Conservation (phyloP, 2,329 filamentous ascomycete species). For the Epicoccum nigrum region DNA sequence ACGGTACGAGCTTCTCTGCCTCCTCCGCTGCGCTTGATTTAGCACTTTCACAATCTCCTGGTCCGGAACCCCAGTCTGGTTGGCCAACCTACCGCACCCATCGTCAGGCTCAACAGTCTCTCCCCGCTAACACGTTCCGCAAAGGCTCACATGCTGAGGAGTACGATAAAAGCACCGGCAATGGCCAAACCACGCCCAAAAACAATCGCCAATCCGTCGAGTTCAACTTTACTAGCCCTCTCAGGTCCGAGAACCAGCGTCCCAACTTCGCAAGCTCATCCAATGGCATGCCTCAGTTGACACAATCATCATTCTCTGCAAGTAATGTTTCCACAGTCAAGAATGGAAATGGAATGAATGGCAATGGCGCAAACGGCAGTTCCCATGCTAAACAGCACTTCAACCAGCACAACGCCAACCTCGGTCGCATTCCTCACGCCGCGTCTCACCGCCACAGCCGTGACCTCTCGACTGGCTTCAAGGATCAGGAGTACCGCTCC, state of each 20-base stretch:
- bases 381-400: slow-evolving; percentile 65
- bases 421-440: slow-evolving; percentile 76
- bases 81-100: slow-evolving; percentile 66
- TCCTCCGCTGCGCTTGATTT: slow-evolving; percentile 83
- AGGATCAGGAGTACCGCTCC: slow-evolving; percentile 61
- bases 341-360: slow-evolving; percentile 60
- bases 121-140: slow-evolving; percentile 61
- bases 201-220: slow-evolving; percentile 57
- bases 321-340: slow-evolving; percentile 89
- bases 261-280: slow-evolving; percentile 59
- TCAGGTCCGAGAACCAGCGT: slow-evolving; percentile 50
- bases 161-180: slow-evolving; percentile 46
- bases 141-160: slow-evolving; percentile 48
- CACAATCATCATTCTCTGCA: slow-evolving; percentile 89
- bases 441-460: slow-evolving; percentile 73
- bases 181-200: slow-evolving; percentile 51
- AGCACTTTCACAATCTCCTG: slow-evolving; percentile 71
- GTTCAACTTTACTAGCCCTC: slow-evolving; percentile 49
- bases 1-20: slow-evolving; percentile 72
- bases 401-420: slow-evolving; percentile 78
- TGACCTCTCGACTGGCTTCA: slow-evolving; percentile 64
- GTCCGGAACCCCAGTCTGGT: slow-evolving; percentile 65
- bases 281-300: slow-evolving; percentile 73
- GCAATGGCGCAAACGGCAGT: slow-evolving; percentile 39
- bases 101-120: slow-evolving; percentile 67